These are phyloP conservation scores for Trichoderma asperelloides DNA, from an alignment of 495 filamentous ascomycete species.

Conservation along the genomic window DNA sequence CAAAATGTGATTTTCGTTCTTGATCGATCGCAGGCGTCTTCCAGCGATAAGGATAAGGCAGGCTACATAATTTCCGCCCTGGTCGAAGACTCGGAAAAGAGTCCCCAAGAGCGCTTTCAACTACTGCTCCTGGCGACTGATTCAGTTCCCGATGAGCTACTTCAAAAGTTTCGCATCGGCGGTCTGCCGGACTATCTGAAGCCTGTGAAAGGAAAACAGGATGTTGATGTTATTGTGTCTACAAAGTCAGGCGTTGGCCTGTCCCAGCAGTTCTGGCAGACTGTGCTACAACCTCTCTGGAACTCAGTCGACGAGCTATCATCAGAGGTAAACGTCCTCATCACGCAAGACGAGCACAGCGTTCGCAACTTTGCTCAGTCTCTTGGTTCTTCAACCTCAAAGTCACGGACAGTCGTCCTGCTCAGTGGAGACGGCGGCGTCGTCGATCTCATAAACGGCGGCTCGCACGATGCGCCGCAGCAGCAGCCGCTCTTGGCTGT, in stretches of 20 bases:
- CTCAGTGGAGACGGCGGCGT: conserved; percentile 83
- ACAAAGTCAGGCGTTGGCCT: conserved; percentile 59
- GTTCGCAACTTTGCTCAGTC: conserved; percentile 51
- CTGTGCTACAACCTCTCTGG: conserved; percentile 51
- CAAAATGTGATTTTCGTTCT: conserved; percentile 30
- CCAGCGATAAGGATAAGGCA: not conserved
- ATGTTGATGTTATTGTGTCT: conserved; percentile 62
- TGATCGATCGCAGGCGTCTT: not conserved
- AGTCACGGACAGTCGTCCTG: conserved; percentile 51
- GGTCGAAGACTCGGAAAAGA: conserved; percentile 16
- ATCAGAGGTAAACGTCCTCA: conserved; percentile 30
- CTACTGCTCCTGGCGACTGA: conserved; percentile 17
- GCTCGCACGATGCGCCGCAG: not conserved
- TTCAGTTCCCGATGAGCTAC: conserved; percentile 23
- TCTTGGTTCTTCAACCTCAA: conserved; percentile 33
- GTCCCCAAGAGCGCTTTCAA: conserved; percentile 19
- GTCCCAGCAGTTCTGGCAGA: conserved; percentile 47
- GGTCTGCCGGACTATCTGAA: conserved; percentile 28
- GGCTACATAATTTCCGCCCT: conserved; percentile 30
- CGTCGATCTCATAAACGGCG: conserved; percentile 65
- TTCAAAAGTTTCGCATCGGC: conserved; percentile 20
- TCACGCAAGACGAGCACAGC: conserved; percentile 51
- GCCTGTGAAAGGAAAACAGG: conserved; percentile 14
- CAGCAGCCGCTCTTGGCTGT: conserved; percentile 51
- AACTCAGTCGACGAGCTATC: conserved; percentile 27